Base-by-base conservation (phyloP, 2,329 filamentous ascomycete genomes). In the Aureobasidium lini region DNA sequence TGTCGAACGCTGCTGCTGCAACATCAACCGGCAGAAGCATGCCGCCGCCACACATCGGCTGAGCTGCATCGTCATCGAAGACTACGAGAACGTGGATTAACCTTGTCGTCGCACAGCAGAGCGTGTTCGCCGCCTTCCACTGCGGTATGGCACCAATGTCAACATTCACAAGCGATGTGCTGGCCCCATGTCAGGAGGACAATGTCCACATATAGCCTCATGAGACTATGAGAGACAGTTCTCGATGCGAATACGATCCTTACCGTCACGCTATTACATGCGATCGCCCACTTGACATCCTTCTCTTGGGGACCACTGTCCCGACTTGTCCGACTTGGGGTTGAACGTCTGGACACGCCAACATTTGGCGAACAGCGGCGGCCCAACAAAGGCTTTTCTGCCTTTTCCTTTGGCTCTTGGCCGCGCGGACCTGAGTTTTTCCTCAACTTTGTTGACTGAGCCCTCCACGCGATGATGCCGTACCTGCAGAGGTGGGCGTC, bases 401-500 rank as follows among this genome's bases (percentile, higher is more conserved):
- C 36, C 16, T 31, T 57, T 23, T 32, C 15, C 28, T 48, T 39
- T 39, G 43, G 6, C 18, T 39, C 23, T 47, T 40, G 54, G 43
- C 43, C 54, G 54, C 54, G 54, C 54, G 54, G 54, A 57, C 16
- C 43, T 39, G 54, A 57, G 40, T 36, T 10, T 57, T 48, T 54
- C 6, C 37, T 54, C 28, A 40, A 52, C 13, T 52, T 13, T 46
- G 39, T 36, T 46, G 52, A 56, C 15, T 16, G 43, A 40, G 36
- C 54, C 42, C 54, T 57, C 54, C 36, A 47, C 7, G 42, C 32
- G 43, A 48, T 57, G 43, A 57, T 57, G 54, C 23, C 39, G 52
- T 57, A 48, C 54, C 54, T 57, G 54, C 54, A 57, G 54, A 32
- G 54, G 15, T 18, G 28, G 34, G 54, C 54, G 54, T 57, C 54